Percentiles rank a stretch among this genome's conserved stretches.
phyloP scores from a whole-genome alignment of 2,329 filamentous ascomycete genomes.

The Epichloe amarillans region DNA sequence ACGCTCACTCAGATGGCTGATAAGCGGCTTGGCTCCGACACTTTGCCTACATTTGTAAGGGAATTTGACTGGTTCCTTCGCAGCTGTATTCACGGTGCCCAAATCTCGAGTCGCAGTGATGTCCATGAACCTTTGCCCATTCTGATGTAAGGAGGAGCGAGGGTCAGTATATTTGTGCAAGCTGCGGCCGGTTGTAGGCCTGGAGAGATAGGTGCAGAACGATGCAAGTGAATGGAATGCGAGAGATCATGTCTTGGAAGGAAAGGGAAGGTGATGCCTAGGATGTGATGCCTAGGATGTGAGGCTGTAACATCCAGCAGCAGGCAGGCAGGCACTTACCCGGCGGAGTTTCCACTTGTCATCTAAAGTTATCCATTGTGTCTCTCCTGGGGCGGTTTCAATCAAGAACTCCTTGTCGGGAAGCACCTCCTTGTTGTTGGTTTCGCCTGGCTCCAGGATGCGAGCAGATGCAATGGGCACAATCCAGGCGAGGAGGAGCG shows the following conservation, averaged over 20 bases:
- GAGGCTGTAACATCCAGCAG: no score
- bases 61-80: conserved; percentile 36
- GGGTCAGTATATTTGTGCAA: not conserved
- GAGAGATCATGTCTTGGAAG: not conserved
- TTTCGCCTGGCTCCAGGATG: conserved; percentile 40
- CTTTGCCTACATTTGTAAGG: conserved; percentile 54
- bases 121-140: conserved; percentile 85
- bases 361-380: conserved; percentile 79
- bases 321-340: conserved; percentile 34
- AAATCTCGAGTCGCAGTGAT: conserved; percentile 61
- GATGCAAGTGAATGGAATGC: no score
- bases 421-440: conserved; percentile 31
- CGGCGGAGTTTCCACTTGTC: conserved; percentile 86
- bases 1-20: conserved; percentile 57
- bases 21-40: conserved; percentile 50
- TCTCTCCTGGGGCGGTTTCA: conserved; percentile 73
- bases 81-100: conserved; percentile 31
- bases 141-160: conserved; percentile 32
- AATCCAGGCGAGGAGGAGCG: conserved; percentile 40
- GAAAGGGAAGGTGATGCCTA: no score
- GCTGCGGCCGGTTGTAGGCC: no score
- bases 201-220: no score
- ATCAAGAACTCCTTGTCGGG: conserved; percentile 48
- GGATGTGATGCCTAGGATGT: no score
- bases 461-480: conserved; percentile 39